Percentiles rank a stretch among this genome's conserved stretches.
Conservation (phyloP, 495 filamentous ascomycete genomes). For the Immersiella caudata region DNA sequence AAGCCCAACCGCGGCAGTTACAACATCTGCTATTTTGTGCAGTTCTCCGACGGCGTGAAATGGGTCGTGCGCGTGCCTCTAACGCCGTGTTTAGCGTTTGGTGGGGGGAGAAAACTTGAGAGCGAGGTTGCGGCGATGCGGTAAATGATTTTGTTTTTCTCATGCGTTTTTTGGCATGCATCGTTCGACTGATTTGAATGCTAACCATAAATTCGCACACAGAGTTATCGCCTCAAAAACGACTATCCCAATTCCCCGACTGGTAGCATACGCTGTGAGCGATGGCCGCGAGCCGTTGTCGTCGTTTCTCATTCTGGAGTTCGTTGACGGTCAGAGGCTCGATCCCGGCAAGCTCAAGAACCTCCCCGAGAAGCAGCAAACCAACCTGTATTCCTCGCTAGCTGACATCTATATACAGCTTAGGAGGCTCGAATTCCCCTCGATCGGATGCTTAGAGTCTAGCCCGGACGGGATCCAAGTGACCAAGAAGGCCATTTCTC, state of each 20-base stretch:
- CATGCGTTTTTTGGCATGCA: conserved; percentile 4
- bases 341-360: conserved; percentile 21
- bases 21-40: conserved; percentile 40
- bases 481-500: conserved; percentile 27
- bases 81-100: conserved; percentile 31
- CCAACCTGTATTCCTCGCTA: conserved; percentile 27
- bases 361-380: conserved; percentile 28
- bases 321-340: conserved; percentile 32
- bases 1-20: conserved; percentile 32
- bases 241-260: conserved; percentile 34
- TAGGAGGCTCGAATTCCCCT: conserved; percentile 36
- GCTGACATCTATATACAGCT: conserved; percentile 36
- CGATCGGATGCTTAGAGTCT: conserved; percentile 30
- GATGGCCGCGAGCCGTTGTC: conserved; percentile 23
- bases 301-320: conserved; percentile 37
- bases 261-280: conserved; percentile 30
- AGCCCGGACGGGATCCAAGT: conserved; percentile 29
- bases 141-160: conserved; percentile 24
- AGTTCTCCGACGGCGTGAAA: conserved; percentile 30
- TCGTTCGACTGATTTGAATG: conserved; percentile 3
- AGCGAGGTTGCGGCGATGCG: conserved; percentile 37
- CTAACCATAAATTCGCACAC: background rate
- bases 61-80: conserved; percentile 41
- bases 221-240: conserved; percentile 23
- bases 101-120: conserved; percentile 32